Evolutionary conservation across 176 grass and related monocot species (phyloP).

Genomic region (Hordeum vulgare): DNA sequence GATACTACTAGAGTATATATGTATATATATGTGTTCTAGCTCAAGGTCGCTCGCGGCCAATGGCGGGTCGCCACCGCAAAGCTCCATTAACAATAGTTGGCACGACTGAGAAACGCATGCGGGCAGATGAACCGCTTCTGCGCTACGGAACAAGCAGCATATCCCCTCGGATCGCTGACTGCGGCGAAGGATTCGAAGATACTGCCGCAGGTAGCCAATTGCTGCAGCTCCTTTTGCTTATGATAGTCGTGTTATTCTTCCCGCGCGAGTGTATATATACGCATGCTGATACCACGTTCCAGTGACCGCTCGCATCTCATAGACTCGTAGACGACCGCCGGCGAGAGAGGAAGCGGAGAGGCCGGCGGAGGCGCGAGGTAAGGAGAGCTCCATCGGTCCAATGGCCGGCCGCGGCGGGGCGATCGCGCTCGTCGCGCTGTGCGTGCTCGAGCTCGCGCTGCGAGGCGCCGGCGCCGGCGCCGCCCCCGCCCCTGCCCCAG

Average conservation of each 20-base stretch:
- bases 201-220: not conserved
- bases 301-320: not conserved
- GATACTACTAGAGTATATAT: too few species aligned
- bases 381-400: not conserved
- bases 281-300: not conserved
- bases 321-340: too few species aligned
- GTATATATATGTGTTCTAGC: not conserved
- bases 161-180: not conserved
- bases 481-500: not conserved
- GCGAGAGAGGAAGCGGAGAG: not conserved
- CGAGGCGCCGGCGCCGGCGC: not conserved
- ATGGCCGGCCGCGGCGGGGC: slow-evolving; percentile 2
- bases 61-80: not conserved
- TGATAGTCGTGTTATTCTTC: not conserved
- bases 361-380: not conserved
- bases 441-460: slow-evolving; percentile 19
- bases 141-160: not conserved
- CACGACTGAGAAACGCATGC: not conserved
- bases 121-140: not conserved
- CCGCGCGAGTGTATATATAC: not conserved
- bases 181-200: not conserved
- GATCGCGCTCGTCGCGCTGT: slow-evolving; percentile 1
- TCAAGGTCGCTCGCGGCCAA: not conserved
- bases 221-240: not conserved
- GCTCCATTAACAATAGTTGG: not conserved